phyloP scores from a whole-genome alignment of 306 rosid species.

The Amphicarpaea edgeworthii region DNA sequence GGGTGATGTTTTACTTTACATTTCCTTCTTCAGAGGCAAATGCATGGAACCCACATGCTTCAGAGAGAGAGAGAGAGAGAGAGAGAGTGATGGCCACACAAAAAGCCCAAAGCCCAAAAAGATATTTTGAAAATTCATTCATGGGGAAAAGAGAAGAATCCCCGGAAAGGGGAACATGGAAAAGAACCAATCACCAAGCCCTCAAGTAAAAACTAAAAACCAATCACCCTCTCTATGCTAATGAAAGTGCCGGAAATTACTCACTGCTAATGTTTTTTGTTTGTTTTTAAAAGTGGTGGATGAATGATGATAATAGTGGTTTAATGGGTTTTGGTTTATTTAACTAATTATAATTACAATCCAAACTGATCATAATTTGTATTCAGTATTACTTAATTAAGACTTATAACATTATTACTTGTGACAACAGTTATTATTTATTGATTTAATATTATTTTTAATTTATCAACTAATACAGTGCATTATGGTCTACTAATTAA shows the following conservation, averaged over 20 bases:
- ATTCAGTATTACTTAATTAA: too few relatives aligned
- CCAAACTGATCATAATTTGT: too few relatives aligned
- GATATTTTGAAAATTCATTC: constrained; percentile 61
- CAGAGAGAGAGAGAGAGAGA: constrained; percentile 44
- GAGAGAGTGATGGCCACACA: constrained; percentile 48
- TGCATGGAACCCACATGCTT: constrained; percentile 78
- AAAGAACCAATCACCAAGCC: constrained; percentile 56
- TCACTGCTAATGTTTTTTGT: background rate
- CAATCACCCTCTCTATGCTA: background rate
- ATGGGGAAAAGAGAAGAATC: constrained; percentile 62
- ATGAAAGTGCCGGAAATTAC: constrained; percentile 8
- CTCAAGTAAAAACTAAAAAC: constrained; percentile 34
- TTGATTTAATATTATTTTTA: too few relatives aligned
- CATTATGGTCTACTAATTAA: constrained; percentile 27
- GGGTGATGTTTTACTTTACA: constrained; percentile 55
- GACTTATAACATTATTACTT: too few relatives aligned
- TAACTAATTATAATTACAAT: constrained; percentile 25
- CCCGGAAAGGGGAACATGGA: constrained; percentile 53
- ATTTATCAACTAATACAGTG: too few relatives aligned
- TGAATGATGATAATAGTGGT: background rate
- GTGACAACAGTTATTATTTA: too few relatives aligned
- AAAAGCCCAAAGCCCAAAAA: constrained; percentile 86
- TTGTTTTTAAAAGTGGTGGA: constrained; percentile 10
- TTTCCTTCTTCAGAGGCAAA: constrained; percentile 62
- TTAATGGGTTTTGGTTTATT: constrained; percentile 40